Conservation (phyloP, 495 filamentous ascomycete species). For the Daldinia concentrica region DNA sequence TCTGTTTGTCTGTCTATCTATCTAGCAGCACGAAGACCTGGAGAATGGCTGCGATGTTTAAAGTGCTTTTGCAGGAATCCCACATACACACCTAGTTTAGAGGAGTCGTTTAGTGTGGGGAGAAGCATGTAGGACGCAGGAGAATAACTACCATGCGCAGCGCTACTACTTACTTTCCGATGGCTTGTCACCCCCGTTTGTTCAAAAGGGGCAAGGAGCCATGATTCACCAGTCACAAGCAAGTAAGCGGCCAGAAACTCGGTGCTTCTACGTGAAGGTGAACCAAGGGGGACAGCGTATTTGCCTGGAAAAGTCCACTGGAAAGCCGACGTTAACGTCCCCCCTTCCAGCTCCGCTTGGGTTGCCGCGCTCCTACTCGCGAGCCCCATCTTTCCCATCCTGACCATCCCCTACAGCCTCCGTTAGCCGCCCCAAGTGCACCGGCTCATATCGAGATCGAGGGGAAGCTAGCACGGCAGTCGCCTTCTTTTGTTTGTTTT, state of each 20-base stretch:
- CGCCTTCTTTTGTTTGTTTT: constrained; percentile 30
- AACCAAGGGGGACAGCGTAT: constrained; percentile 24
- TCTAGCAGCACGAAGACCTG: constrained; percentile 39
- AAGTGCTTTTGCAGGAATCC: constrained; percentile 30
- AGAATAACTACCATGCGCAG: constrained; percentile 17
- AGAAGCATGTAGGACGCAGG: constrained; percentile 21
- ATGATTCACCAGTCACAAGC: constrained; percentile 39
- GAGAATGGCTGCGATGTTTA: constrained; percentile 34
- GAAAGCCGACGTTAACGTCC: constrained; percentile 32
- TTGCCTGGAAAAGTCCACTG: constrained; percentile 19
- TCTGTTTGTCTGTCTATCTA: constrained; percentile 38
- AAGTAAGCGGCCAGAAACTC: constrained; percentile 45
- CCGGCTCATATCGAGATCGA: constrained; percentile 48
- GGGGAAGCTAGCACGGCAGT: constrained; percentile 48
- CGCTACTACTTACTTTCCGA: constrained; percentile 41
- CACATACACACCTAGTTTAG: constrained; percentile 16
- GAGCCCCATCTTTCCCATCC: constrained; percentile 40
- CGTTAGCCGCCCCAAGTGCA: constrained; percentile 44
- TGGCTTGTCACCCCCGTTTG: constrained; percentile 40
- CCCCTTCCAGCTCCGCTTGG: constrained; percentile 37
- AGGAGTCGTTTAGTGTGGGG: constrained; percentile 26
- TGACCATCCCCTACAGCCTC: constrained; percentile 42
- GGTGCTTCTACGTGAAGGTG: constrained; percentile 39
- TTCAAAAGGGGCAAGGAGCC: constrained; percentile 36
- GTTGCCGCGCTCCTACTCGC: constrained; percentile 42